phyloP scores from a whole-genome alignment of 2,329 filamentous ascomycete genomes.

The Fonsecaea pedrosoi region DNA sequence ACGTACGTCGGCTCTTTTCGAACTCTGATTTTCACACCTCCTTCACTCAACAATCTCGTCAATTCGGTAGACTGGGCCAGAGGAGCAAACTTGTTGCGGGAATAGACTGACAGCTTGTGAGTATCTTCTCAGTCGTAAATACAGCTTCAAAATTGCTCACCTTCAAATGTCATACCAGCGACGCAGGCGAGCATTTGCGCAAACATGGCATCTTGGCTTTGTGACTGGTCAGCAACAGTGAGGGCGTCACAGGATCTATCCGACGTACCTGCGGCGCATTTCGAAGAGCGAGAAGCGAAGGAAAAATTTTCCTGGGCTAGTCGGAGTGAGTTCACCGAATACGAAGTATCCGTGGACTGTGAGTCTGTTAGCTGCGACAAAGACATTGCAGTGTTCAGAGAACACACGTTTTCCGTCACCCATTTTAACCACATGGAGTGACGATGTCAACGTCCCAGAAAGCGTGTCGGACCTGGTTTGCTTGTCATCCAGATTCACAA shows the following conservation, averaged over 20 bases:
- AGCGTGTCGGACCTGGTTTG: constrained; percentile 46
- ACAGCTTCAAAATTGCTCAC: constrained; percentile 49
- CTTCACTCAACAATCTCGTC: constrained; percentile 82
- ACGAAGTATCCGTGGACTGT: constrained; percentile 77
- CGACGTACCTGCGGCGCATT: constrained; percentile 51
- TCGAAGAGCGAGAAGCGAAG: constrained; percentile 81
- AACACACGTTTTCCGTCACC: constrained; percentile 18
- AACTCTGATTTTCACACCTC: constrained; percentile 80
- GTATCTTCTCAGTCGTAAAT: constrained; percentile 9
- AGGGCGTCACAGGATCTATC: not conserved
- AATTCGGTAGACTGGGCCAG: constrained; percentile 71
- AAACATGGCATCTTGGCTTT: constrained; percentile 42
- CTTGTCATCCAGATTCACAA: constrained; percentile 14
- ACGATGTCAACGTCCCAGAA: constrained; percentile 39
- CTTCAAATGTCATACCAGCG: constrained; percentile 67
- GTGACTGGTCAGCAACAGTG: constrained; percentile 10
- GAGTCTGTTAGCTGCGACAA: constrained; percentile 53
- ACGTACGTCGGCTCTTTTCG: constrained; percentile 68
- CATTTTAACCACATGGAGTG: constrained; percentile 23
- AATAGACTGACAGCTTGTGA: constrained; percentile 46
- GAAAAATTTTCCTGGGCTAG: constrained; percentile 72
- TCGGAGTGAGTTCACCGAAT: constrained; percentile 86
- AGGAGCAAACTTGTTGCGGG: constrained; percentile 40
- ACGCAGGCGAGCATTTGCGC: constrained; percentile 43
- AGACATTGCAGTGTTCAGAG: not conserved